These are phyloP conservation scores for Cantharellus cinnabarinus DNA, from an alignment of 768 basidiomycete genomes.

Conservation along the genomic window DNA sequence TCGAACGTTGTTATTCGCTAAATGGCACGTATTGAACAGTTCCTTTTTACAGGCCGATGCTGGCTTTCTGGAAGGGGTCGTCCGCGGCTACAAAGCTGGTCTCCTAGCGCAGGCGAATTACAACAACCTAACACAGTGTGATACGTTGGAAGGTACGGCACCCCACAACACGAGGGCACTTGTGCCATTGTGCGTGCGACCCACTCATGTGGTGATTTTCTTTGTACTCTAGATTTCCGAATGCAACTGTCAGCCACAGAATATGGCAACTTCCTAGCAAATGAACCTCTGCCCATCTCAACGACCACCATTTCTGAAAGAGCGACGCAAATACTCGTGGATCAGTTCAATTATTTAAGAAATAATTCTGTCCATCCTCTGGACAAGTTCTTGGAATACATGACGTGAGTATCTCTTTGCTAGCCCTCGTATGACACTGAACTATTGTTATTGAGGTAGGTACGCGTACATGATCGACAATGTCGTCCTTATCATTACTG, in stretches of 20 bases:
- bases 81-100: conserved; percentile 85
- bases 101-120: conserved; percentile 81
- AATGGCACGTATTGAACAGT: conserved; percentile 5
- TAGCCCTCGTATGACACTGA: not conserved
- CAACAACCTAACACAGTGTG: conserved; percentile 87
- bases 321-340: conserved; percentile 84
- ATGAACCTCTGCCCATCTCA: conserved; percentile 82
- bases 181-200: not conserved
- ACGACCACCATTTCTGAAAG: conserved; percentile 93
- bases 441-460: conserved; percentile 21
- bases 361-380: conserved; percentile 82
- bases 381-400: conserved; percentile 87
- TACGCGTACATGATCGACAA: conserved; percentile 99
- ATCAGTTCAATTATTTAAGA: conserved; percentile 90
- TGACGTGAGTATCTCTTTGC: conserved; percentile 47
- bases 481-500: conserved; percentile 89
- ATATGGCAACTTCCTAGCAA: conserved; percentile 95
- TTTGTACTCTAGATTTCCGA: conserved; percentile 48
- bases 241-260: conserved; percentile 93
- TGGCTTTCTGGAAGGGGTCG: conserved; percentile 65
- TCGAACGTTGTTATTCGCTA: conserved; percentile 10
- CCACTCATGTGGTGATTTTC: not conserved
- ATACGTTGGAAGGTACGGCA: conserved; percentile 69
- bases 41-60: conserved; percentile 33
- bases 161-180: conserved; percentile 9